Percentiles rank a stretch among this genome's conserved stretches.
phyloP scores from a whole-genome alignment of 257 asterid species.

The Handroanthus guayacan region DNA sequence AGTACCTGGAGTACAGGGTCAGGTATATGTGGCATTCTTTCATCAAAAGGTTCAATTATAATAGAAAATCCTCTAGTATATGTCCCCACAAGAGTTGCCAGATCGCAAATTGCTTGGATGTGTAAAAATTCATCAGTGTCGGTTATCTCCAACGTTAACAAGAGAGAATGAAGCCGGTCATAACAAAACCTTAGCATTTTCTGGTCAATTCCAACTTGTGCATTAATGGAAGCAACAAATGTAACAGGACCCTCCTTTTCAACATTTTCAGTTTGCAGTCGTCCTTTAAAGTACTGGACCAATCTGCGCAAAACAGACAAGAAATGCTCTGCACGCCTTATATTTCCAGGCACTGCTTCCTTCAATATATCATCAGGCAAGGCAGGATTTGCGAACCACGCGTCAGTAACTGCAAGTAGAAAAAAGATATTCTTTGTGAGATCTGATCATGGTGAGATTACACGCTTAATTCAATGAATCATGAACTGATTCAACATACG shows the following conservation, averaged over 20 bases:
- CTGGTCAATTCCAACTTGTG: constrained; percentile 96
- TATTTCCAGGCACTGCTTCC: constrained; percentile 98
- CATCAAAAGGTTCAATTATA: constrained; percentile 93
- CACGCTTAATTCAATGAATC: constrained; percentile 18
- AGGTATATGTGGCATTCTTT: constrained; percentile 97
- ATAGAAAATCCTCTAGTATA: constrained; percentile 93
- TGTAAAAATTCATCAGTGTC: constrained; percentile 95
- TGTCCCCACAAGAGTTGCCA: constrained; percentile 96
- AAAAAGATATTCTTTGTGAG: constrained; percentile 30
- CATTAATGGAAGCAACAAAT: constrained; percentile 85
- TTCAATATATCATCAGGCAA: constrained; percentile 90
- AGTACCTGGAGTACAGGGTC: constrained; percentile 97
- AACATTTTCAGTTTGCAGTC: constrained; percentile 83
- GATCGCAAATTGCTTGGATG: constrained; percentile 90
- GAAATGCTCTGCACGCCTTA: constrained; percentile 97
- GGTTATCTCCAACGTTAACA: constrained; percentile 94
- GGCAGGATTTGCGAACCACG: constrained; percentile 90
- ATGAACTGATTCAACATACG: constrained; percentile 54
- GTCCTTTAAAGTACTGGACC: constrained; percentile 79
- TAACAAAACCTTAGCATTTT: constrained; percentile 90
- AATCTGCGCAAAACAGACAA: constrained; percentile 88
- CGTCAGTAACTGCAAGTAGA: constrained; percentile 62
- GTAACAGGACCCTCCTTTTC: constrained; percentile 98
- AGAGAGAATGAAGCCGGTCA: constrained; percentile 92
- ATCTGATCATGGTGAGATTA: constrained; percentile 21